Conservation (phyloP, 441 rosid genomes). For the Gossypium davidsonii region DNA sequence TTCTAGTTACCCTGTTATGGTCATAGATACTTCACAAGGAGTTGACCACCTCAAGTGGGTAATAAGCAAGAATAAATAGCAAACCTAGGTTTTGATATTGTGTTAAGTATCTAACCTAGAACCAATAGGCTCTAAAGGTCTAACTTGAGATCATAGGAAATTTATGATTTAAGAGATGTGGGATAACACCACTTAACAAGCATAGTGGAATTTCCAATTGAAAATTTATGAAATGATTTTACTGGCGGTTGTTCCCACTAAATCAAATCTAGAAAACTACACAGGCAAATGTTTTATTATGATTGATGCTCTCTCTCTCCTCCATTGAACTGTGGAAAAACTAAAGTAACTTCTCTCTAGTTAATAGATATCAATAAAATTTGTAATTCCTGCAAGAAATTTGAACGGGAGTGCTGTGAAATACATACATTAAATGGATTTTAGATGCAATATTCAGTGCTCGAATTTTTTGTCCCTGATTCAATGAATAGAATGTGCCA, state of each 20-base stretch:
- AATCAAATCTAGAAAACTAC: neutral
- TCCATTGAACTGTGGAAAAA: neutral
- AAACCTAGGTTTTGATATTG: no score
- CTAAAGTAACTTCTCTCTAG: neutral
- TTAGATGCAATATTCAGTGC: neutral
- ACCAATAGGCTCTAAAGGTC: neutral
- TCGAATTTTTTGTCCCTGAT: neutral
- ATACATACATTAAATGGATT: neutral
- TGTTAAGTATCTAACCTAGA: neutral
- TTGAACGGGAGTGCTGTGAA: neutral
- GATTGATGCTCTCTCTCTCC: neutral
- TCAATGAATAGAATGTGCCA: neutral
- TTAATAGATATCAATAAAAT: neutral
- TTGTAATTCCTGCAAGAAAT: neutral
- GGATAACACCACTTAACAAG: neutral
- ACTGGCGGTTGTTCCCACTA: neutral
- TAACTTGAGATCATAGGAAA: neutral
- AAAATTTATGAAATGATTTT: neutral
- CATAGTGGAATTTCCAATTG: neutral
- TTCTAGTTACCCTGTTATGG: neutral
- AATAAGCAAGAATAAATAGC: no score
- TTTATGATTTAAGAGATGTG: neutral
- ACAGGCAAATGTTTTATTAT: neutral
- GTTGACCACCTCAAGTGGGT: no score
- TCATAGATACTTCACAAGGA: neutral